These are phyloP conservation scores for Ziziphus jujuba DNA, from an alignment of 306 rosid species.

Conservation along the genomic window DNA sequence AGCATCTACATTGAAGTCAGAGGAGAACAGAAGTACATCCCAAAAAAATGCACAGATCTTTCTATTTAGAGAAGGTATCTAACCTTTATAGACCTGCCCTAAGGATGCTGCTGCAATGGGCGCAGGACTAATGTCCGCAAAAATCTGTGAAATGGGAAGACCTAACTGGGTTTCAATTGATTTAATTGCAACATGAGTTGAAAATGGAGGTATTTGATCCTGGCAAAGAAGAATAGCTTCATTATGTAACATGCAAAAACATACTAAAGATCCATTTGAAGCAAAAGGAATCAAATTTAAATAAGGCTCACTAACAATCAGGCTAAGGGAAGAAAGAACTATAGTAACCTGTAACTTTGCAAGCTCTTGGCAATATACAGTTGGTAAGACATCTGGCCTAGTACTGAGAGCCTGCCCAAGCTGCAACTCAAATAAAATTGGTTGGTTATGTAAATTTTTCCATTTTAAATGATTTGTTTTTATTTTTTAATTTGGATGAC, in stretches of 20 bases:
- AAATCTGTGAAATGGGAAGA: constrained; percentile 59
- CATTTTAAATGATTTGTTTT: background rate
- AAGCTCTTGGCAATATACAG: constrained; percentile 87
- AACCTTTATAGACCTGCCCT: constrained; percentile 97
- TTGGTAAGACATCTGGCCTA: constrained; percentile 83
- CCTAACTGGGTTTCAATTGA: constrained; percentile 83
- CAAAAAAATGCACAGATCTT: background rate
- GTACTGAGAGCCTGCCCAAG: constrained; percentile 99
- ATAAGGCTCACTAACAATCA: constrained; percentile 12
- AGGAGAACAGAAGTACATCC: background rate
- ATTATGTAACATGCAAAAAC: background rate
- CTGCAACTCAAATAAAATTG: constrained; percentile 52
- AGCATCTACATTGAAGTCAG: background rate
- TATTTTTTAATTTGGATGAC: background rate
- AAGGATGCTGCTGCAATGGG: constrained; percentile 96
- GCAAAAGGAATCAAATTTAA: background rate
- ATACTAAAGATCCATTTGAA: background rate
- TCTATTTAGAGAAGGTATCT: constrained; percentile 20
- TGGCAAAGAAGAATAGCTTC: constrained; percentile 19
- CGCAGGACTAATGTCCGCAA: constrained; percentile 67
- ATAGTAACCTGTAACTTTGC: constrained; percentile 74
- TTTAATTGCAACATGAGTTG: constrained; percentile 70
- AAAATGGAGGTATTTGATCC: constrained; percentile 98
- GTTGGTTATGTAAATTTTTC: constrained; percentile 7
- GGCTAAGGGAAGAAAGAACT: constrained; percentile 26